Conservation (phyloP, 2,329 filamentous ascomycete species). For the Colletotrichum theobromicola region DNA sequence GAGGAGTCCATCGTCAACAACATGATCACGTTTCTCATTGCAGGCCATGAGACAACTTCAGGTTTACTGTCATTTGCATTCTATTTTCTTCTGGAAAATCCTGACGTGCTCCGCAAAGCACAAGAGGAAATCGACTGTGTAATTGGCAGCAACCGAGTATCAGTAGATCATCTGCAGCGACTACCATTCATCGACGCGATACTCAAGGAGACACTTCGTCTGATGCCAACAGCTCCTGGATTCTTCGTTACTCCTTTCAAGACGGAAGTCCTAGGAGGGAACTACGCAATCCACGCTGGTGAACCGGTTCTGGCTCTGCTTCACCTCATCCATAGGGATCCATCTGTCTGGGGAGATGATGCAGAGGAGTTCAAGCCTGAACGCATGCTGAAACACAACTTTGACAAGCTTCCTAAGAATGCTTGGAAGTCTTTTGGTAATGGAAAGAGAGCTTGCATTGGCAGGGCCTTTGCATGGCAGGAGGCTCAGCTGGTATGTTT, state of each 20-base stretch:
- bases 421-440: conserved; percentile 59
- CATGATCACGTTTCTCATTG: neutral
- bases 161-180: neutral
- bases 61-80: accelerated
- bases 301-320: conserved; percentile 49
- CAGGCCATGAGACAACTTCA: neutral
- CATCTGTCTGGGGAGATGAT: conserved; percentile 59
- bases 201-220: conserved; percentile 47
- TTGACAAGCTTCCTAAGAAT: neutral
- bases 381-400: conserved; percentile 51
- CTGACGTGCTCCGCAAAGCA: accelerated
- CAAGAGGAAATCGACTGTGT: neutral
- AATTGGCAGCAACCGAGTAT: accelerated
- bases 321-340: conserved; percentile 57
- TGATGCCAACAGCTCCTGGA: conserved; percentile 27
- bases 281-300: conserved; percentile 54
- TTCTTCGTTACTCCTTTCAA: conserved; percentile 34
- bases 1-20: neutral
- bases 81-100: neutral
- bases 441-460: conserved; percentile 56
- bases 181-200: neutral
- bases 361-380: conserved; percentile 64
- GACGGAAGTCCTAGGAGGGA: conserved; percentile 53
- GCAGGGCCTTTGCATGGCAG: conserved; percentile 58
- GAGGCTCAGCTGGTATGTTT: conserved; percentile 30